Evolutionary conservation across 768 basidiomycete species (phyloP), one percentile per base, ranked within the genome.

Genomic region (Russula griseocarnosa): DNA sequence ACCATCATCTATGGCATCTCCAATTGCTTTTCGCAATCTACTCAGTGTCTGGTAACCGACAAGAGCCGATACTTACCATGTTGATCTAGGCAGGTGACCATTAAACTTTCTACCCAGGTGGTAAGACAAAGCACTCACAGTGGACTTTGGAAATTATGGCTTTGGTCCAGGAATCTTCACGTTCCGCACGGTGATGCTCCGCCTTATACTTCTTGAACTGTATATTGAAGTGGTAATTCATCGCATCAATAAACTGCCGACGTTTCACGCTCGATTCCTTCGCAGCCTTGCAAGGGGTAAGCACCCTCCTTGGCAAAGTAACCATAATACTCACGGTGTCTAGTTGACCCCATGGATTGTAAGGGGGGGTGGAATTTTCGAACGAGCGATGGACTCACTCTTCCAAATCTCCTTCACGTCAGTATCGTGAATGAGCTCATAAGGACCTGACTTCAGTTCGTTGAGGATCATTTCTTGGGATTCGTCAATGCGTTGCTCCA

Each of bases 1-100:
- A 66, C 65, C 65, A 18, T 66, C 61, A 24, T 63, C 65, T 14
- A 66, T 63, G 36, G 65, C 65, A 20, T 63, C 65, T 20, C 65
- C 61, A 20, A 66, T 66, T 18, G 65, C 65, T 66, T 63, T 30
- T 32, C 20, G 28, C 18, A 42, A 44, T 16, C n/a, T 5, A 8
- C 16, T 60, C 42, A 60, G 5, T n/a, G n/a, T 22, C 38, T 14
- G 26, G 5, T 34, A 16, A 53, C 24, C 5, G 10, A 34, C 51
- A 53, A 13, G 26, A 42, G 20, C 9, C 34, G 36, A 34, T 40
- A 28, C 56, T 32, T 32, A 65, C 63, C 51, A 28, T 44, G 46
- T 5, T 65, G 63, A 20, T 30, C 63, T 65, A 38, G 1, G 20
- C 42, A 24, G 40, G 8, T 1, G 16, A 32, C 20, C 3, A 16